Base-by-base conservation (phyloP, 2,329 filamentous ascomycete species). In the Neopestalotiopsis rosae region DNA sequence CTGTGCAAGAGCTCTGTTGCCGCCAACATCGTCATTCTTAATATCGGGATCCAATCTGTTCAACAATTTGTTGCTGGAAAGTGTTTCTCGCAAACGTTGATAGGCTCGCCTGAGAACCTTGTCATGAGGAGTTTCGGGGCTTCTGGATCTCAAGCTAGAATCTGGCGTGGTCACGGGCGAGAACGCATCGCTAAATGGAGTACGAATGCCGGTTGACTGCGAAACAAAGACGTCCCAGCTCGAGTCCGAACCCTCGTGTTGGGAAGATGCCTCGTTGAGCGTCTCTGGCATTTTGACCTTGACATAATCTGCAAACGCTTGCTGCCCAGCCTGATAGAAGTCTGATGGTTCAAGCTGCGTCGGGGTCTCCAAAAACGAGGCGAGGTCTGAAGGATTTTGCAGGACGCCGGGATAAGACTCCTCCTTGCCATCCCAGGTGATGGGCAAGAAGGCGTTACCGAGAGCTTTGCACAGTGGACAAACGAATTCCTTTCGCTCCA, bases 391-490 rank as follows among this genome's bases (percentile, higher is more conserved):
- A 40, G 85, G 77, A 5, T 90, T 82, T 65, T 89, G 86, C 49
- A 98, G 82, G n/a, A 89, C 86, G 3, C 93, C 91, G 0, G 94
- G 91, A 71, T 95, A 94, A 1, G 90, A 89, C 77, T 97, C 93
- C 74, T 97, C 93, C 76, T 97, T 92, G 32, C 93, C 93, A 78
- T 95, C 97, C 96, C 96, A 99, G 49, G 97, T 91, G 71, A 99
- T 94, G 0, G 97, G 97, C 49, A 99, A 80, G 81, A 99, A 99
- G 0, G 94, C 89, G 77, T 99, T 99, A 2, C 96, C 96, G 0
- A 99, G 86, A 3, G 96, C 97, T 81, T 99, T 99, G 84, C 96
- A 99, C 0, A 99, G 86, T 1, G 96, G 96, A 74, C 96, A 99
- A 67, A 98, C 93, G 79, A 99, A 99, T 75, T 99, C 96, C 71